Conservation (phyloP, 768 basidiomycete genomes). For the Leucocoprinus birnbaumii region DNA sequence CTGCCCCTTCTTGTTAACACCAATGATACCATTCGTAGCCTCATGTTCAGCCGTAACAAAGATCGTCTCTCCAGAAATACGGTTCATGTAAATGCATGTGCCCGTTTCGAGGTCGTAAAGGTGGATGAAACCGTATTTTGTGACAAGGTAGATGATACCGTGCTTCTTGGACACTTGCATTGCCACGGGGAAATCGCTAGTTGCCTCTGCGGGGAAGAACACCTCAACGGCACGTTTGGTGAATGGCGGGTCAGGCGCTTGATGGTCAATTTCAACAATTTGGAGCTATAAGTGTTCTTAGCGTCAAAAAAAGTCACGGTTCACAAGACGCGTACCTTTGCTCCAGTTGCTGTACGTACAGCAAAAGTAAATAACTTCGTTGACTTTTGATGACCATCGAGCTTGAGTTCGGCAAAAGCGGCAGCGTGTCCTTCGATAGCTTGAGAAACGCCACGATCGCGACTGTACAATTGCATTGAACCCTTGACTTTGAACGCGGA, state of each 20-base stretch:
- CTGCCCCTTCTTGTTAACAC: constrained; percentile 99
- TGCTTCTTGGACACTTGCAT: constrained; percentile 99
- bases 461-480: constrained; percentile 94
- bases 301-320: constrained; percentile 5
- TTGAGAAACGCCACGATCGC: constrained; percentile 91
- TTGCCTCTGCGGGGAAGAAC: constrained; percentile 98
- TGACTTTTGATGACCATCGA: constrained; percentile 80
- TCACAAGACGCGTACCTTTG: constrained; percentile 65
- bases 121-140: constrained; percentile 99
- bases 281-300: constrained; percentile 64
- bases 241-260: constrained; percentile 88
- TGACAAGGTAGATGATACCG: constrained; percentile 95
- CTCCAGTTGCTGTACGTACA: constrained; percentile 94
- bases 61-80: constrained; percentile 98
- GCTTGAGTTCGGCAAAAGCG: constrained; percentile 88
- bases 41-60: constrained; percentile 98
- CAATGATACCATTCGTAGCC: constrained; percentile 91
- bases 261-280: constrained; percentile 97
- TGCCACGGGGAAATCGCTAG: constrained; percentile 97
- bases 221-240: constrained; percentile 98
- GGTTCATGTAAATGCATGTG: constrained; percentile 99
- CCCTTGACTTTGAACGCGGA: constrained; percentile 99
- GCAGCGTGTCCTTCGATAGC: constrained; percentile 99
- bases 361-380: constrained; percentile 96
- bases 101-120: constrained; percentile 97